Evolutionary conservation across 305 asterid genomes (phyloP).

Genomic region (Ilex paraguariensis): DNA sequence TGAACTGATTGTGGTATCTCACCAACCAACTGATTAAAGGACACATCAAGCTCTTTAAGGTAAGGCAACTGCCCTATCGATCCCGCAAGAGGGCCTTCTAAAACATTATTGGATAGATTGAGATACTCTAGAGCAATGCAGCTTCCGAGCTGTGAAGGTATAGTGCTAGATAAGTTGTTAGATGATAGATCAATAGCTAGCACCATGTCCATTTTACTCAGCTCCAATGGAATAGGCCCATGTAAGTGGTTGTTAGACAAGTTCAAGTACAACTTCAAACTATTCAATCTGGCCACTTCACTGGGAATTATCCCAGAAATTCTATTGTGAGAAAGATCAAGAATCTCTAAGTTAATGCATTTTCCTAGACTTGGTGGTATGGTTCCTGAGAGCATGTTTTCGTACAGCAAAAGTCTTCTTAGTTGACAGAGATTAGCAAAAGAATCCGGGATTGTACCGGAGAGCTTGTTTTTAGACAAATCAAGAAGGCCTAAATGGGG

Average conservation of each 20-base stretch:
- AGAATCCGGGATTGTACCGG: slow-evolving; percentile 62
- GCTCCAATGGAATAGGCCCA: slow-evolving; percentile 67
- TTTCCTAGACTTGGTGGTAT: slow-evolving; percentile 63
- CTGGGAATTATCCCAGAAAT: slow-evolving; percentile 59
- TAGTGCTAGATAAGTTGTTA: slow-evolving; percentile 50
- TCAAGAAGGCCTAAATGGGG: slow-evolving; percentile 74
- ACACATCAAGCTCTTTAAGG: slow-evolving; percentile 55
- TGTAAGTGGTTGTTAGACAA: slow-evolving; percentile 54
- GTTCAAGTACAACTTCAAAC: slow-evolving; percentile 67
- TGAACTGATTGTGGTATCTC: slow-evolving; percentile 47
- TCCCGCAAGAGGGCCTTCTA: slow-evolving; percentile 52
- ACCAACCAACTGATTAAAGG: slow-evolving; percentile 53
- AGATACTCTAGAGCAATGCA: slow-evolving; percentile 76
- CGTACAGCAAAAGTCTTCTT: slow-evolving; percentile 47
- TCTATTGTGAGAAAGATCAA: slow-evolving; percentile 62
- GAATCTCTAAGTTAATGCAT: slow-evolving; percentile 68
- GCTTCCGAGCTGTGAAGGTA: slow-evolving; percentile 73
- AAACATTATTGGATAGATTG: slow-evolving; percentile 40
- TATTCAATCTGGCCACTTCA: slow-evolving; percentile 63
- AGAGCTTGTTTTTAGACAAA: slow-evolving; percentile 64
- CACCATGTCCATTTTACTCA: slow-evolving; percentile 83
- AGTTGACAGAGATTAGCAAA: slow-evolving; percentile 61
- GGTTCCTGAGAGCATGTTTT: slow-evolving; percentile 49
- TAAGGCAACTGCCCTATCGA: slow-evolving; percentile 56
- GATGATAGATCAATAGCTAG: slow-evolving; percentile 65